Evolutionary conservation across 192 early-diverging fungal species (phyloP), one percentile per base, ranked within the genome.

Genomic region (Oehlia diaphana): DNA sequence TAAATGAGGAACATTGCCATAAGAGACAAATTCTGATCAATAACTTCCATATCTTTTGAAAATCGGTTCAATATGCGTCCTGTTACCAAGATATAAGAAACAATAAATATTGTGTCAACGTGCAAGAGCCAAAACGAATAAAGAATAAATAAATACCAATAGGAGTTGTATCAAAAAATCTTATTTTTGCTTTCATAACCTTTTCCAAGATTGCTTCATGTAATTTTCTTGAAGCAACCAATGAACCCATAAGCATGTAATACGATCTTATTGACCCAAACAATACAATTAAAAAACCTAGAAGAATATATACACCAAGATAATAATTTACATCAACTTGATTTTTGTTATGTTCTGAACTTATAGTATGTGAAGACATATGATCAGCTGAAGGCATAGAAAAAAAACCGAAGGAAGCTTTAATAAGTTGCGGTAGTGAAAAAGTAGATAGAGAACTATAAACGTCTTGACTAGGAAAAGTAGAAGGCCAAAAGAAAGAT

Each of bases 141-240:
- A 37, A 7, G 4, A 39, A 9, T 42, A 16, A 50, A 73, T 73
- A 16, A 37, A 23, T 75, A 42, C 96, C 96, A 21, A 95, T 86
- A 9, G 97, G 97, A n/a, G 93, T 95, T 23, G 91, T 91, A 79
- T 97, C 95, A 83, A 94, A 98, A 89, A 97, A 98, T 28, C 92
- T 89, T 44, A 96, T 87, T 80, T 92, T 92, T 4, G 94, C 92
- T 35, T 87, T 89, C 26, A 91, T 78, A 37, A 95, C 86, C 42
- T 87, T 74, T 16, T 80, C 83, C 35, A 95, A 72, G 33, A 94
- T 82, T 28, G 82, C 84, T 28, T 76, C 53, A 74, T 95, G 94
- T 65, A 95, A 68, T 0, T 72, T 79, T 4, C 83, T 84, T 1
- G 91, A 92, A n/a, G 92, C 94, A 4, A 72, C 47, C 9, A 95